Evolutionary conservation across 305 asterid genomes (phyloP).

Genomic region (Solanum hybrid): DNA sequence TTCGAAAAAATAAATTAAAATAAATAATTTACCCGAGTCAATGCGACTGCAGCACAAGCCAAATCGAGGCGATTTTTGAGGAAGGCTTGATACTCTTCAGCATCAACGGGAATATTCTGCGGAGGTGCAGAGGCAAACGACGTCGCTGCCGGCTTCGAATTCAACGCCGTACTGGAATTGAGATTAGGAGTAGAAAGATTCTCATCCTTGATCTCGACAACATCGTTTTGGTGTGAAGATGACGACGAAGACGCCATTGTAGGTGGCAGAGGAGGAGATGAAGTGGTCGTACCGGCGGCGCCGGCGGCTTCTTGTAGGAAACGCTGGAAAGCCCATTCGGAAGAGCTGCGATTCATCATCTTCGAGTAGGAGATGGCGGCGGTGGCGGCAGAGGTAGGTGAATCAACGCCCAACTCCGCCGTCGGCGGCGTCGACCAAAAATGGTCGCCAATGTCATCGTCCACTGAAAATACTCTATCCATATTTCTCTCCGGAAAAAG

Average conservation of each 20-base stretch:
- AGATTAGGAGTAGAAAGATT: neutral
- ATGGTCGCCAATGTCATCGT: constrained; percentile 23
- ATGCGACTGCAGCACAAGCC: constrained; percentile 94
- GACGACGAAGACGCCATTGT: constrained; percentile 1
- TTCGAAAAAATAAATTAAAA: neutral
- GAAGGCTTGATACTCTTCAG: constrained; percentile 51
- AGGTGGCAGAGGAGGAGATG: neutral
- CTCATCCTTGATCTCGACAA: constrained; percentile 31
- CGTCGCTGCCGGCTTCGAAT: neutral
- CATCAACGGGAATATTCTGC: constrained; percentile 31
- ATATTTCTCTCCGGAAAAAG: neutral
- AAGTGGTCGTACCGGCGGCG: neutral
- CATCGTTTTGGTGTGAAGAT: constrained; percentile 16
- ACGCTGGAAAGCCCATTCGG: constrained; percentile 90
- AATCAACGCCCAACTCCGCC: constrained; percentile 22
- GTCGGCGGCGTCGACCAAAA: constrained; percentile 25
- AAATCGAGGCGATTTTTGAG: constrained; percentile 66
- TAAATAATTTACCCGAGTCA: constrained; percentile 45
- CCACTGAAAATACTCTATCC: constrained; percentile 33
- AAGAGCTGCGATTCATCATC: constrained; percentile 69
- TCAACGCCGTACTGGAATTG: constrained; percentile 8
- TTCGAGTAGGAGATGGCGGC: constrained; percentile 23
- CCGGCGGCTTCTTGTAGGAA: constrained; percentile 10
- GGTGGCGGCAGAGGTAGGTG: constrained; percentile 11
- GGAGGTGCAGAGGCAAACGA: constrained; percentile 7